These are phyloP conservation scores for Coriolopsis trogii DNA, from an alignment of 1,284 basidiomycete species.

Conservation along the genomic window DNA sequence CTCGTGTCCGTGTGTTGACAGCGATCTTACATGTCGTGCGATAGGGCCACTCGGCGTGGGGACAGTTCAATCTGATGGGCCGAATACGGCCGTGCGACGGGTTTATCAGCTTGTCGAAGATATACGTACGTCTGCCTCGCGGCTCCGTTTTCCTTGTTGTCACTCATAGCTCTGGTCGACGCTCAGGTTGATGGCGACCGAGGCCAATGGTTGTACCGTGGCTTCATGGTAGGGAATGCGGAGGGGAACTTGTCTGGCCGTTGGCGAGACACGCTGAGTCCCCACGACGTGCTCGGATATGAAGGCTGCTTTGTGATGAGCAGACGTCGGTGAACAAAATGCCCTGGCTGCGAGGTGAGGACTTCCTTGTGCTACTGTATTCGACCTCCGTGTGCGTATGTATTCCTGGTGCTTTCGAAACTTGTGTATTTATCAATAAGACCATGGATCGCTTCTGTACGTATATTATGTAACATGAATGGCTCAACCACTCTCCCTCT, in stretches of 20 bases:
- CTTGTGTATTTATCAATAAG: too few species aligned
- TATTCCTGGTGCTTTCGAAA: too few species aligned
- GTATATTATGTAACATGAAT: too few species aligned
- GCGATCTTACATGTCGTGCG: neutral
- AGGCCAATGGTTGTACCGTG: conserved; percentile 77
- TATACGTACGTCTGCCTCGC: conserved; percentile 60
- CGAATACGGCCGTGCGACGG: conserved; percentile 72
- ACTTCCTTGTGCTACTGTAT: too few species aligned
- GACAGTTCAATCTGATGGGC: conserved; percentile 72
- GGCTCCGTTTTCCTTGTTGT: neutral
- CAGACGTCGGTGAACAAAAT: conserved; percentile 40
- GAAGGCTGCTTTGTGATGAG: conserved; percentile 80
- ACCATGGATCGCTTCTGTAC: too few species aligned
- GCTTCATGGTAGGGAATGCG: conserved; percentile 68
- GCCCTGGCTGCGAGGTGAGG: too few species aligned
- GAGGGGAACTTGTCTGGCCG: conserved; percentile 69
- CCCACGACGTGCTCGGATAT: conserved; percentile 58
- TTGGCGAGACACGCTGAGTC: conserved; percentile 75
- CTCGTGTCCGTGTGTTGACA: neutral
- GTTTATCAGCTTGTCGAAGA: conserved; percentile 69
- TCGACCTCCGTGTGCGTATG: too few species aligned
- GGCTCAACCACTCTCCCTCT: too few species aligned
- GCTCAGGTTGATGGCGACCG: conserved; percentile 65
- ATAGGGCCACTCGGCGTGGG: conserved; percentile 82
- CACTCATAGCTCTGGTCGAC: conserved; percentile 1